Conservation (phyloP, 257 asterid genomes). For the Scutellaria barbata region DNA sequence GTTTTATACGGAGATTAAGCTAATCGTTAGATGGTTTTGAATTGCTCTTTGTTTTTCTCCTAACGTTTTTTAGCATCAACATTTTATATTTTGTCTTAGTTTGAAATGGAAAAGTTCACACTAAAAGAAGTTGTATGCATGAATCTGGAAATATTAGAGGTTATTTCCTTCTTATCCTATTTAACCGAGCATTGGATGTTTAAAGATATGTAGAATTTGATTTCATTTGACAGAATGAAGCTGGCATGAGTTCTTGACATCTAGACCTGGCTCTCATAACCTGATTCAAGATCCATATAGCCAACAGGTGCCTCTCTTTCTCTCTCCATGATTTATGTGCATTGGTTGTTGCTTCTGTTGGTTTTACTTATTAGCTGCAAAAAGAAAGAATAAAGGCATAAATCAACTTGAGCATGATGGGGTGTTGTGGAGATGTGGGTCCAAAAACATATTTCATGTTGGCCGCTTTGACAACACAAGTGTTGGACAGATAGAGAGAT, state of each 20-base stretch:
- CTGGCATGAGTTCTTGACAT: neutral
- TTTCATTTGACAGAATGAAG: neutral
- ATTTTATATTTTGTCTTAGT: too few species aligned
- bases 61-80: too few species aligned
- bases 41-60: too few species aligned
- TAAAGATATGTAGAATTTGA: neutral
- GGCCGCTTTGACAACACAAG: constrained; percentile 28
- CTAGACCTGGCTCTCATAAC: neutral
- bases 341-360: neutral
- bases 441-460: constrained; percentile 34
- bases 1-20: too few species aligned
- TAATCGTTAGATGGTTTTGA: too few species aligned
- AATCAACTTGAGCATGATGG: neutral
- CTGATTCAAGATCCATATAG: neutral
- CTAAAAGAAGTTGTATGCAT: too few species aligned
- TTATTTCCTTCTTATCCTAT: too few species aligned
- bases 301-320: neutral
- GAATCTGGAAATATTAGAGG: too few species aligned
- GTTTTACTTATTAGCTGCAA: neutral
- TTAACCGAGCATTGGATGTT: too few species aligned
- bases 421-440: constrained; percentile 41
- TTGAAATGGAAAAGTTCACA: too few species aligned
- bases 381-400: neutral
- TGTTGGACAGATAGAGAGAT: constrained; percentile 30
- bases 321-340: neutral